Conservation (phyloP, 805 yeast species). For the Cyberlindnera mississippiensis region DNA sequence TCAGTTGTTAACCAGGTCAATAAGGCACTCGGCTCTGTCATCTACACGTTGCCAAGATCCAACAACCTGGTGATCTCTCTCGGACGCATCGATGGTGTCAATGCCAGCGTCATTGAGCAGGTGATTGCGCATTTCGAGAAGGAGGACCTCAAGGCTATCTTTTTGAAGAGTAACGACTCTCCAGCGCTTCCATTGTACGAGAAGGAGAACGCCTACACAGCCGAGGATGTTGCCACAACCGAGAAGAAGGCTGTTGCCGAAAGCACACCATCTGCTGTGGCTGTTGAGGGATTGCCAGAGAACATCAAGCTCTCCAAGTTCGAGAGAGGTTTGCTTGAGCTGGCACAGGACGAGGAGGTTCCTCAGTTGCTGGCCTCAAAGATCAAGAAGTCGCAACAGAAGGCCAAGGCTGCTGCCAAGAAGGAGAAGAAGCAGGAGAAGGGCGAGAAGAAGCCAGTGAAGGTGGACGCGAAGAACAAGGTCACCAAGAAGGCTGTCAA, state of each 20-base stretch:
- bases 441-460: conserved; percentile 6
- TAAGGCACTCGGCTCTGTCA: conserved; percentile 54
- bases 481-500: conserved; percentile 14
- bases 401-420: conserved; percentile 18
- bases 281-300: conserved; percentile 33
- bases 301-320: conserved; percentile 51
- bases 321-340: conserved; percentile 79
- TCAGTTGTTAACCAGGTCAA: conserved; percentile 57
- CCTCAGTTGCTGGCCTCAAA: conserved; percentile 57
- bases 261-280: not conserved
- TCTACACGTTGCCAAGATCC: conserved; percentile 69
- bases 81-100: conserved; percentile 49
- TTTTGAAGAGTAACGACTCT: conserved; percentile 63
- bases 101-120: conserved; percentile 45
- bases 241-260: conserved; percentile 5
- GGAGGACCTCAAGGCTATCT: conserved; percentile 50
- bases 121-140: conserved; percentile 46
- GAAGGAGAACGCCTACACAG: conserved; percentile 45
- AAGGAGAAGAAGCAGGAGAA: conserved; percentile 13
- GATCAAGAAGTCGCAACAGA: conserved; percentile 38
- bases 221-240: conserved; percentile 26
- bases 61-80: conserved; percentile 60
- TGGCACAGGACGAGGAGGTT: conserved; percentile 70
- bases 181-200: conserved; percentile 84
- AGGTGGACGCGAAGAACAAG: conserved; percentile 16